Percentiles rank a stretch among this genome's conserved stretches.
phyloP scores from a whole-genome alignment of 2,329 filamentous ascomycete genomes.

The Arachnopeziza araneosa region DNA sequence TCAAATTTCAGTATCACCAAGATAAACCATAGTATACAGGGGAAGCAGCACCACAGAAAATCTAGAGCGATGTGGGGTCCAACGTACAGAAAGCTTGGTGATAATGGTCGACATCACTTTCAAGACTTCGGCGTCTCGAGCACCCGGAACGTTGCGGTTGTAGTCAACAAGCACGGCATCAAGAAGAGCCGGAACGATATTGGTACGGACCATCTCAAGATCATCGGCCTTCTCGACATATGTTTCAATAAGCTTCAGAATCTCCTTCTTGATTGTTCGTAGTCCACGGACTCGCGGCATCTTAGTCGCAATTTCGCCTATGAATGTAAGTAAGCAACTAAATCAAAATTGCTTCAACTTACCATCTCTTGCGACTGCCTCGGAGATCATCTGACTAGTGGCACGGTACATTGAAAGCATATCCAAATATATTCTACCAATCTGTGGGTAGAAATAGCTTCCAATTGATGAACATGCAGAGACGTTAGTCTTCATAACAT shows the following conservation, averaged over 20 bases:
- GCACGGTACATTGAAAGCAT: slow-evolving; percentile 99
- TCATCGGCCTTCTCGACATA: slow-evolving; percentile 99
- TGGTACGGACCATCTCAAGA: slow-evolving; percentile 82
- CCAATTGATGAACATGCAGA: slow-evolving; percentile 97
- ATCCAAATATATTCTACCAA: slow-evolving; percentile 94
- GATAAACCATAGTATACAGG: slow-evolving; percentile 12
- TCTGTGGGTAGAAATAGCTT: slow-evolving; percentile 96
- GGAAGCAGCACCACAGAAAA: slow-evolving; percentile 38
- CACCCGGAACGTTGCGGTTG: slow-evolving; percentile 92
- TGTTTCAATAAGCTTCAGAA: slow-evolving; percentile 94
- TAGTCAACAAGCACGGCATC: slow-evolving; percentile 95
- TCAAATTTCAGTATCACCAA: slow-evolving; percentile 5
- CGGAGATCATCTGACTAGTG: slow-evolving; percentile 92
- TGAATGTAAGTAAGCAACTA: slow-evolving; percentile 29
- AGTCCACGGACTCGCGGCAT: slow-evolving; percentile 94
- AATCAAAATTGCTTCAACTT: slow-evolving; percentile 23
- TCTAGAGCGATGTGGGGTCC: slow-evolving; percentile 42
- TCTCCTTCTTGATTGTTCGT: slow-evolving; percentile 98
- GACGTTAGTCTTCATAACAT: slow-evolving; percentile 99
- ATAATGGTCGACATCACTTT: slow-evolving; percentile 98
- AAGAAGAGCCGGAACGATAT: slow-evolving; percentile 91
- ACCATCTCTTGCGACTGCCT: slow-evolving; percentile 83
- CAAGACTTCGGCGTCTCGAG: slow-evolving; percentile 91
- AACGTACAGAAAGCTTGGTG: slow-evolving; percentile 87
- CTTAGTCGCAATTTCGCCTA: slow-evolving; percentile 88